Conservation (phyloP, 129 eudicot species). For the Chrysanthemum makinoi region DNA sequence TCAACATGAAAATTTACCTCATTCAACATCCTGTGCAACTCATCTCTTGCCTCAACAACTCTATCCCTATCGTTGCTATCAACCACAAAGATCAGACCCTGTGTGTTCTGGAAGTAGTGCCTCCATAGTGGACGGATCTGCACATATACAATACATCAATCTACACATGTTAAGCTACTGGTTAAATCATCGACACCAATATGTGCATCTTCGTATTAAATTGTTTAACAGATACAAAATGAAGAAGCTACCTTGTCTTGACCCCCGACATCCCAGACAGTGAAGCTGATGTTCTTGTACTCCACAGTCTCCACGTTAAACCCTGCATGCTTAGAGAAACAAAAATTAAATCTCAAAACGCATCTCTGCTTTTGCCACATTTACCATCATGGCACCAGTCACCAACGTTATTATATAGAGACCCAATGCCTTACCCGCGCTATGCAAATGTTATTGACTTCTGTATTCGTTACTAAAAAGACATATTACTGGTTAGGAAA, state of each 20-base stretch:
- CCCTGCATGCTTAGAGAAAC: constrained; percentile 54
- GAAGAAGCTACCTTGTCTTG: constrained; percentile 83
- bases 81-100: constrained; percentile 97
- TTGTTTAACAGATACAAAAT: neutral
- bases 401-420: neutral
- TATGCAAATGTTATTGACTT: neutral
- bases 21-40: constrained; percentile 97
- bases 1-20: constrained; percentile 48
- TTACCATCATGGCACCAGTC: neutral
- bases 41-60: constrained; percentile 99
- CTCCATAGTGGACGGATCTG: constrained; percentile 99
- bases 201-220: neutral
- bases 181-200: neutral
- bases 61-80: constrained; percentile 99
- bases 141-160: neutral
- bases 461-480: neutral
- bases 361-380: neutral
- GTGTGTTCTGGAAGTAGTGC: constrained; percentile 99
- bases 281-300: constrained; percentile 98
- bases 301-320: constrained; percentile 98
- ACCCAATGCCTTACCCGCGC: neutral
- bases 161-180: neutral
- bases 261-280: constrained; percentile 99
- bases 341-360: neutral
- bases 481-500: neutral